Percentiles rank a stretch among this genome's conserved stretches.
phyloP scores from a whole-genome alignment of 345 rosid species.

The Eucalyptus marginata region DNA sequence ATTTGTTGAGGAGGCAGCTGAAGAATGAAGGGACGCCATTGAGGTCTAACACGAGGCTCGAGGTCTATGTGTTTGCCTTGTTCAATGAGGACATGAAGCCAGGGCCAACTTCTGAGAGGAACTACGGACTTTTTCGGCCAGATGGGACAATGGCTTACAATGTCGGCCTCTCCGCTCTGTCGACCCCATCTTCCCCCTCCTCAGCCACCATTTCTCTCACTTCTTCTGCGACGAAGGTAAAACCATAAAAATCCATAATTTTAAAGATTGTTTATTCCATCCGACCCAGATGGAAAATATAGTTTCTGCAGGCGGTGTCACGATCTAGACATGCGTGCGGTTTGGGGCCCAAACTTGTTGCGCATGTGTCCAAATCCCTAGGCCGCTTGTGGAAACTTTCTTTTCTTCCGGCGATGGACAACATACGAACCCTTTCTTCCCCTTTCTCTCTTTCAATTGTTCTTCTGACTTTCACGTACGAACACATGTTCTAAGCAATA shows the following conservation, averaged over 20 bases:
- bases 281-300: not conserved
- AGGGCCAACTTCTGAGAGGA: conserved; percentile 85
- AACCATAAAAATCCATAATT: not conserved
- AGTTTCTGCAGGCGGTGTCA: not conserved
- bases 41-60: conserved; percentile 51
- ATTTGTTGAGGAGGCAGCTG: conserved; percentile 60
- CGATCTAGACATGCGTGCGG: not conserved
- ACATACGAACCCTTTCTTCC: not conserved
- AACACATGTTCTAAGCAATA: not conserved
- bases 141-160: conserved; percentile 83
- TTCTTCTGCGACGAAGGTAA: conserved; percentile 46
- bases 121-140: conserved; percentile 83
- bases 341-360: not conserved
- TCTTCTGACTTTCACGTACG: not conserved
- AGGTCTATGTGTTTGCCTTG: conserved; percentile 78
- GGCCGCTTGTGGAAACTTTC: not conserved
- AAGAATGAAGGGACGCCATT: conserved; percentile 75
- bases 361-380: not conserved
- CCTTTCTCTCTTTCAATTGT: not conserved
- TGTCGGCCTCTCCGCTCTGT: conserved; percentile 60
- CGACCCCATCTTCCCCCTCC: conserved; percentile 35
- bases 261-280: not conserved
- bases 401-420: not conserved
- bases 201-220: conserved; percentile 55
- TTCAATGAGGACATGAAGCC: conserved; percentile 92